Conservation (phyloP, 768 basidiomycete species). For the Leccinum longicurvipes region DNA sequence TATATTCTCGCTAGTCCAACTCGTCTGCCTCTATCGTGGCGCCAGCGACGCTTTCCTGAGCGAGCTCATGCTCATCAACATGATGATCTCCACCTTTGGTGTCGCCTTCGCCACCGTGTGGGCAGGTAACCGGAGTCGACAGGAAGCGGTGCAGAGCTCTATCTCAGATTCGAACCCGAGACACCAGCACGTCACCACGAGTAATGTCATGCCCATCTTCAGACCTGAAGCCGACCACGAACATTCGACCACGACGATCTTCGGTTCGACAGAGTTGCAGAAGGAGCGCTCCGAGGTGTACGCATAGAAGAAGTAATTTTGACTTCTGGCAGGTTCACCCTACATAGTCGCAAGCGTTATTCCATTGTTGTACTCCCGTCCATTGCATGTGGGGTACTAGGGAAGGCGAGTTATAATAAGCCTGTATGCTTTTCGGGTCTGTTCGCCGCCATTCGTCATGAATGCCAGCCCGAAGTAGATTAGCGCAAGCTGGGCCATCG, state of each 20-base stretch:
- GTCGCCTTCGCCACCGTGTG: constrained; percentile 2
- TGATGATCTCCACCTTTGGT: constrained; percentile 12
- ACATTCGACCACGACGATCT: not conserved
- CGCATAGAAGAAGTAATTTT: not conserved
- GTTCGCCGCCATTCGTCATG: not conserved
- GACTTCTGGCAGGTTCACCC: not conserved
- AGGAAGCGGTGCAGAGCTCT: not conserved
- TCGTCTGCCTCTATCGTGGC: constrained; percentile 4
- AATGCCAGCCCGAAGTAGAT: not conserved
- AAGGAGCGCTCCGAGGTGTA: not conserved
- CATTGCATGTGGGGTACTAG: not conserved
- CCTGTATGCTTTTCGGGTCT: not conserved
- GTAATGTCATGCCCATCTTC: not conserved
- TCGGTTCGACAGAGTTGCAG: not conserved
- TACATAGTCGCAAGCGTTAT: not conserved
- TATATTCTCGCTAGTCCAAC: constrained; percentile 26
- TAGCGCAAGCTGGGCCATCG: not conserved
- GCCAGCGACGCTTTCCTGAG: not conserved
- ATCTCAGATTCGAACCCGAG: not conserved
- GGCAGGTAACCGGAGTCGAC: constrained; percentile 1
- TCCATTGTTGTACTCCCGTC: not conserved
- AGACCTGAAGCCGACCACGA: not conserved
- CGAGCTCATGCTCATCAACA: constrained; percentile 4
- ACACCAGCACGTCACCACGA: not conserved
- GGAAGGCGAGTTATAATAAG: not conserved